phyloP scores from a whole-genome alignment of 2,329 filamentous ascomycete species.

The Diplocarpon rosae region DNA sequence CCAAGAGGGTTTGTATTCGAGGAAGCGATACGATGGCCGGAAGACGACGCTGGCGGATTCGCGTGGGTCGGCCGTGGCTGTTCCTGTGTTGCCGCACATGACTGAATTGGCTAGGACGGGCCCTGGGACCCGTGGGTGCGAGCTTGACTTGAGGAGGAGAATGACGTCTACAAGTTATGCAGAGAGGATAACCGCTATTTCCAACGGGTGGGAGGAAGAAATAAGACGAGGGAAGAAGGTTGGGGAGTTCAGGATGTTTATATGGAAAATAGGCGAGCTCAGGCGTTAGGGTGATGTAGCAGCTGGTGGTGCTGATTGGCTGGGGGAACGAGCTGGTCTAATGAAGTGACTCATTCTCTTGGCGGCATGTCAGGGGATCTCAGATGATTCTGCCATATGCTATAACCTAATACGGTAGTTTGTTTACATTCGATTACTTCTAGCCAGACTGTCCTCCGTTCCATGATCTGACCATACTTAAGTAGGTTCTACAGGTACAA shows the following conservation, averaged over 20 bases:
- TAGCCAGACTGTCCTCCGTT: no score
- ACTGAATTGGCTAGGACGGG: conserved; percentile 6
- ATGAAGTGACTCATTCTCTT: no score
- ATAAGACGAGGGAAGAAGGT: not conserved
- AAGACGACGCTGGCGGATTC: not conserved
- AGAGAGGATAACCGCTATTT: conserved; percentile 2
- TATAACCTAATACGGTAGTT: no score
- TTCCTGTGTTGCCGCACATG: conserved; percentile 3
- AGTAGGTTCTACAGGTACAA: no score
- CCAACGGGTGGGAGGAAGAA: not conserved
- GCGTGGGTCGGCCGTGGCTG: not conserved
- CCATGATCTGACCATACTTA: no score
- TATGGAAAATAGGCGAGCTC: no score
- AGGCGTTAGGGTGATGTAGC: no score
- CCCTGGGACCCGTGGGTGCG: conserved; percentile 5
- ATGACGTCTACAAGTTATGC: conserved; percentile 2
- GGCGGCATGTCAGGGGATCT: no score
- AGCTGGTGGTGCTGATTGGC: no score
- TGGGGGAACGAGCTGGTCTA: no score
- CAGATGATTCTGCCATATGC: no score
- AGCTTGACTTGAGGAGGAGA: not conserved
- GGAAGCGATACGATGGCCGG: conserved; percentile 2
- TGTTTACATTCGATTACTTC: no score
- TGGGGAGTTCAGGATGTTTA: not conserved
- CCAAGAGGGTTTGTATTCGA: conserved; percentile 5